Evolutionary conservation across 2,329 filamentous ascomycete species (phyloP), one percentile per base, ranked within the genome.

Genomic region (Fusarium sp.): DNA sequence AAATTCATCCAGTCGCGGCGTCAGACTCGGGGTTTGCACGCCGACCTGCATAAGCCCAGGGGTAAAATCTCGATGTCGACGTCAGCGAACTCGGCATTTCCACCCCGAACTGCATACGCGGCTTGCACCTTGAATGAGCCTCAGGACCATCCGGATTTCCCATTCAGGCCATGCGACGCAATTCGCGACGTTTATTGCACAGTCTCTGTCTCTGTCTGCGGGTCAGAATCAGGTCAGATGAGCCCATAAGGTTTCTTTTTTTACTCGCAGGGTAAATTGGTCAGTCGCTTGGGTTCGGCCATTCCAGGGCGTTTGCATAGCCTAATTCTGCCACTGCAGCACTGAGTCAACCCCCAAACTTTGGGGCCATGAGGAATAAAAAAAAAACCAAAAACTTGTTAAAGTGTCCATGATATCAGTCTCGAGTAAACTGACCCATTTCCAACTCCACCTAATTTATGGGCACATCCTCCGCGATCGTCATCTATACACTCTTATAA

Each of bases 361-460:
- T 58, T 37, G 34, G 34, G 34, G 23, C 31, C n/a, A 21, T n/a
- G 14, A 43, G 42, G 23, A 25, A 39, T n/a, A 25, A 42, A 53
- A 52, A 49, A 55, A 45, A 64, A 64, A 58, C 59, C 41, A 55
- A 45, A 64, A 64, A 58, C 59, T 50, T 58, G 61, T 39, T 39
- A 31, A 58, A 45, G n/a, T 30, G 9, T 65, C 61, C 61, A 65
- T 65, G 61, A 65, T 65, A 65, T 65, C 62, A 65, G 62, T 41
- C 7, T 60, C n/a, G 18, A 37, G 7, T 59, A 48, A 34, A 30
- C 5, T 41, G 62, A 59, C 60, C 62, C 61, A 49, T 65, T 64
- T 50, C 43, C 48, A 49, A 49, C 62, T 65, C 62, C 62, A 48
- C 62, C 62, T 54, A 65, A 59, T 65, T 65, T 65, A 65, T 65